Percentiles rank a stretch among this genome's conserved stretches.
Evolutionary conservation across 1,284 basidiomycete species (phyloP).

Genomic region (Melampsora americana): DNA sequence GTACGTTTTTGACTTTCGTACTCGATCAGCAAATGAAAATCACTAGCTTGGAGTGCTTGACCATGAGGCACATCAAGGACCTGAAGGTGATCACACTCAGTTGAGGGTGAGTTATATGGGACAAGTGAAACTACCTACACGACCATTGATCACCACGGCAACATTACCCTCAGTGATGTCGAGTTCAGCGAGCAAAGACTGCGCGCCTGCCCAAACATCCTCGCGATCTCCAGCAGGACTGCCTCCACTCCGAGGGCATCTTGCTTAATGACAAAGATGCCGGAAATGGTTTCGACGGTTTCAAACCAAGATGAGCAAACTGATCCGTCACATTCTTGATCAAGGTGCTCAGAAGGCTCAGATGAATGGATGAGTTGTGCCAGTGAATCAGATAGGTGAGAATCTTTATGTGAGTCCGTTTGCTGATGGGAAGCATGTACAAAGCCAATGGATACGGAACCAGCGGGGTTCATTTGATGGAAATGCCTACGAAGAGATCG

Average conservation of each 20-base stretch:
- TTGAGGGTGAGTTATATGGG: background rate
- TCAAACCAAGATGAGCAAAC: conserved; percentile 33
- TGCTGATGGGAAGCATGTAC: background rate
- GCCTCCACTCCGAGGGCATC: conserved; percentile 12
- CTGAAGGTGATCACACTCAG: background rate
- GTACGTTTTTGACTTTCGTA: conserved; percentile 38
- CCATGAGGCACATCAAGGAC: background rate
- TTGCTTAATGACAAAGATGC: background rate
- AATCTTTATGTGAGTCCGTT: background rate
- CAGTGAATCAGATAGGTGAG: conserved; percentile 35
- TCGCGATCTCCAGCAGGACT: conserved; percentile 23
- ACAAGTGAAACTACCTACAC: conserved; percentile 59
- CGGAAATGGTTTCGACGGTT: conserved; percentile 30
- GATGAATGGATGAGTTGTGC: conserved; percentile 33
- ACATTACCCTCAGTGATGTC: conserved; percentile 62
- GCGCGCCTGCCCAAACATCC: conserved; percentile 17
- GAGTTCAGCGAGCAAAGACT: conserved; percentile 53
- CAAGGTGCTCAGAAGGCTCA: background rate
- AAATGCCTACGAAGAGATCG: background rate
- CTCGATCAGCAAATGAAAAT: conserved; percentile 33
- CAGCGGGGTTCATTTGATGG: background rate
- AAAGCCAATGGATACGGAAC: background rate
- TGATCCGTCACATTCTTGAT: background rate
- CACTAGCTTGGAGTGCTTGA: conserved; percentile 11
- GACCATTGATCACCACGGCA: conserved; percentile 72